A percentile compares a stretch with the other conserved stretches of the same genome.
Evolutionary conservation across 352 stramenopile species (phyloP).

Genomic region (Phytopythium ostracodes): DNA sequence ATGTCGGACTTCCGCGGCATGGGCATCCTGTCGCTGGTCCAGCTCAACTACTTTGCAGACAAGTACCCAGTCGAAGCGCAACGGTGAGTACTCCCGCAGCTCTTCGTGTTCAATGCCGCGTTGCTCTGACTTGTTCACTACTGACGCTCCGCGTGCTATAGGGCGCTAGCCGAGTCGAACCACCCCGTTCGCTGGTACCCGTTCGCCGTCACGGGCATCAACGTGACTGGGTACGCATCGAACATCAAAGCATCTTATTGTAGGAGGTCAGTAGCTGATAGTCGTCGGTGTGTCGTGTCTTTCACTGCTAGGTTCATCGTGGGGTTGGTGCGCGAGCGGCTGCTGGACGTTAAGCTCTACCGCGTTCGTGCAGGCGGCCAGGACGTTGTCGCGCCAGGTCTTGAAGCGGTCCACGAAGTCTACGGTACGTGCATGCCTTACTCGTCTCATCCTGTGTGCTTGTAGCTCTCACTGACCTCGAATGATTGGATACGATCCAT

Average conservation of each 20-base stretch:
- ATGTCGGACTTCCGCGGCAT: slow-evolving; percentile 87
- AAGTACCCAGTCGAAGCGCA: slow-evolving; percentile 75
- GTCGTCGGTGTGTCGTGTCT: not conserved
- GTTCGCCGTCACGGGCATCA: slow-evolving; percentile 84
- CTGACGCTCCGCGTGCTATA: slow-evolving; percentile 20
- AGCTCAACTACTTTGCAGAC: slow-evolving; percentile 74
- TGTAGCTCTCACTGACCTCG: not conserved
- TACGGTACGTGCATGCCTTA: slow-evolving; percentile 38
- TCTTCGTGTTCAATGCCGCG: not conserved
- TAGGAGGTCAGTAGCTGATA: too few relatives aligned
- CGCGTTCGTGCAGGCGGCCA: slow-evolving; percentile 19
- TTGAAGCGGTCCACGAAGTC: slow-evolving; percentile 62
- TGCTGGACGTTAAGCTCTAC: slow-evolving; percentile 79
- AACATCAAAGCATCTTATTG: not conserved
- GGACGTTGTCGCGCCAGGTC: slow-evolving; percentile 28
- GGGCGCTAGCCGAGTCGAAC: slow-evolving; percentile 75
- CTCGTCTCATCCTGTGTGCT: not conserved
- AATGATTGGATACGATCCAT: too few relatives aligned
- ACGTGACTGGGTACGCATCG: slow-evolving; percentile 57
- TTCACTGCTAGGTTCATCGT: slow-evolving; percentile 57
- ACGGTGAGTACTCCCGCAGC: slow-evolving; percentile 20
- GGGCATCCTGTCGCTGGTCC: slow-evolving; percentile 70
- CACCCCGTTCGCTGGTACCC: slow-evolving; percentile 85
- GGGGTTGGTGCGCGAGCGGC: slow-evolving; percentile 65
- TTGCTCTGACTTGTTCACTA: not conserved